A percentile compares a stretch with the other conserved stretches of the same genome.
These are phyloP conservation scores for Acacia acuminata DNA, from an alignment of 306 rosid species.

Conservation along the genomic window DNA sequence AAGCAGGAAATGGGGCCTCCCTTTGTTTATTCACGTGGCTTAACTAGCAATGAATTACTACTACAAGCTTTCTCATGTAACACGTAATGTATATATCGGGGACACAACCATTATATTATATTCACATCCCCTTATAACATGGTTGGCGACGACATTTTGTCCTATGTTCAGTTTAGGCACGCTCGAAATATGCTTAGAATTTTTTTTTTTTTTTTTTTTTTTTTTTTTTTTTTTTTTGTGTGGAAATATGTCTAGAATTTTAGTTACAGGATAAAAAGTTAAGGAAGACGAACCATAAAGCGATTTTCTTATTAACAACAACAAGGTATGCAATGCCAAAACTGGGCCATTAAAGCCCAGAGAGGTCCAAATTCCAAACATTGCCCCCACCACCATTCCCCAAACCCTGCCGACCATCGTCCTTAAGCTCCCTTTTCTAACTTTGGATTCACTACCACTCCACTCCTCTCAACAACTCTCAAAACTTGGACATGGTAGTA, in stretches of 20 bases:
- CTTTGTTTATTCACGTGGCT: neutral
- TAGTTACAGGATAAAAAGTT: neutral
- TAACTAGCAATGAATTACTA: neutral
- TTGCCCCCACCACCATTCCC: slow-evolving; percentile 21
- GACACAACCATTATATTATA: neutral
- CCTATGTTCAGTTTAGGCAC: neutral
- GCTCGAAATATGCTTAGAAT: neutral
- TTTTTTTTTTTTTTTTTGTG: too few species aligned
- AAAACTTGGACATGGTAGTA: neutral
- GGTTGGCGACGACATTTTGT: neutral
- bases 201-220: too few species aligned
- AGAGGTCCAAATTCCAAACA: slow-evolving; percentile 42
- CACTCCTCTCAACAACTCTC: neutral
- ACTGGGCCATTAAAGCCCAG: slow-evolving; percentile 31
- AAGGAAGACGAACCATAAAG: neutral
- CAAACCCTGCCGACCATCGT: neutral
- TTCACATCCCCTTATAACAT: neutral
- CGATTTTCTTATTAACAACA: neutral
- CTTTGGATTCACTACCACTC: neutral
- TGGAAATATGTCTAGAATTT: too few species aligned
- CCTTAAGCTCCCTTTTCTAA: too few species aligned
- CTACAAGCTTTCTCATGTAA: neutral
- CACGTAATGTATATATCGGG: neutral
- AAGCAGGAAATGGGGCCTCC: neutral
- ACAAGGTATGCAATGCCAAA: neutral